Evolutionary conservation across 352 stramenopile genomes (phyloP).

Genomic region (Globisporangium radiosum): DNA sequence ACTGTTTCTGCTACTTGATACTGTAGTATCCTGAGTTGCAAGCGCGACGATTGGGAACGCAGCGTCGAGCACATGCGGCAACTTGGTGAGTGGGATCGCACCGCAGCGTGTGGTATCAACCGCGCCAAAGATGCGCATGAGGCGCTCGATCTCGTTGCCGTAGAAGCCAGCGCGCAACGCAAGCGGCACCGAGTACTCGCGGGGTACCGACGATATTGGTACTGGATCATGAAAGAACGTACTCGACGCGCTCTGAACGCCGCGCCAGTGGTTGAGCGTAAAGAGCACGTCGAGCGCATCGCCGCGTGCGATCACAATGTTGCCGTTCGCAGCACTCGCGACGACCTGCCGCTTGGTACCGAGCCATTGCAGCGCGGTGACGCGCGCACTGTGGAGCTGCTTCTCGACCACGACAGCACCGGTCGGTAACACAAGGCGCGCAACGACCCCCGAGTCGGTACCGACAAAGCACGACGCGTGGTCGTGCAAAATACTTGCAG

Average conservation of each 20-base stretch:
- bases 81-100: slow-evolving; percentile 10
- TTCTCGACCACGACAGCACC: slow-evolving; percentile 23
- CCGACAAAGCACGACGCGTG: slow-evolving; percentile 39
- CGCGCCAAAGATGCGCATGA: slow-evolving; percentile 22
- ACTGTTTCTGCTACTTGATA: not conserved
- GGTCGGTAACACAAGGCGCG: slow-evolving; percentile 29
- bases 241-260: slow-evolving; percentile 20
- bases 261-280: slow-evolving; percentile 37
- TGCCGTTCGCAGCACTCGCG: slow-evolving; percentile 24
- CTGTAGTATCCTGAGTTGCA: not conserved
- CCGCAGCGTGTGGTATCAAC: slow-evolving; percentile 5
- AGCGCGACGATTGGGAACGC: slow-evolving; percentile 14
- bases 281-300: slow-evolving; percentile 28
- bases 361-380: slow-evolving; percentile 20
- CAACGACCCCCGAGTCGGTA: slow-evolving; percentile 28
- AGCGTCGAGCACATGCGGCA: slow-evolving; percentile 17
- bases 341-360: slow-evolving; percentile 15
- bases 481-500: slow-evolving; percentile 26
- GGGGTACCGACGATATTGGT: not conserved
- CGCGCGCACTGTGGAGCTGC: slow-evolving; percentile 17
- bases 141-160: slow-evolving; percentile 27
- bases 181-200: slow-evolving; percentile 24
- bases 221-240: slow-evolving; percentile 19
- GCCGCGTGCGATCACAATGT: slow-evolving; percentile 24
- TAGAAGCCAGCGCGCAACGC: slow-evolving; percentile 24